Conservation (phyloP, 1,284 basidiomycete species). For the Ustilago sp. region DNA sequence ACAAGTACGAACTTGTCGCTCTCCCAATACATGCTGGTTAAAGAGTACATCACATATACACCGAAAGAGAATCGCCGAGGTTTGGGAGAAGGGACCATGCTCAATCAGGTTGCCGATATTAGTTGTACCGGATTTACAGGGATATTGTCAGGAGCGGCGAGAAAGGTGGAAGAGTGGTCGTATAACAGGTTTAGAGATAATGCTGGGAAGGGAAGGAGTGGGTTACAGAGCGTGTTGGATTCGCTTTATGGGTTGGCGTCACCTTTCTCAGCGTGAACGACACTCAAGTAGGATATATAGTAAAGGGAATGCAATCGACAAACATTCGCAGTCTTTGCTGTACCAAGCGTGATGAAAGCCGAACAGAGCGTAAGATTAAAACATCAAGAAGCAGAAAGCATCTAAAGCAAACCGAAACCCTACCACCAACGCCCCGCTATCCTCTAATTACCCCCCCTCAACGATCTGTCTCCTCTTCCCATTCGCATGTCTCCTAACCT, state of each 20-base stretch:
- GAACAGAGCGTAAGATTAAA: conserved; percentile 6
- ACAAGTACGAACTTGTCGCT: conserved; percentile 75
- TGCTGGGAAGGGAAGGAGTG: conserved; percentile 51
- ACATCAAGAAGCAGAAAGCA: background rate
- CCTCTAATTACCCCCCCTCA: background rate
- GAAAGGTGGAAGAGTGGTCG: conserved; percentile 61
- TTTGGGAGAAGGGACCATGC: conserved; percentile 72
- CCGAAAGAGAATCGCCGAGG: conserved; percentile 71
- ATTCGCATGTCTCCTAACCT: conserved; percentile 7
- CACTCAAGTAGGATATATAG: background rate
- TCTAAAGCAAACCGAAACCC: background rate
- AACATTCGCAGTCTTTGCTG: background rate
- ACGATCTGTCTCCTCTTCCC: conserved; percentile 10
- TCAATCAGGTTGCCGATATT: conserved; percentile 53
- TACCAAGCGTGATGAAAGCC: background rate
- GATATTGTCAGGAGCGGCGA: conserved; percentile 38
- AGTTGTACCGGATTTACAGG: conserved; percentile 44
- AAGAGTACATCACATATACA: conserved; percentile 87
- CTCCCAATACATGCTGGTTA: conserved; percentile 87
- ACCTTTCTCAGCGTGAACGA: background rate
- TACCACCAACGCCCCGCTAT: background rate
- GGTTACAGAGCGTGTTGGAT: conserved; percentile 50
- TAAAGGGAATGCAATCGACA: conserved; percentile 10
- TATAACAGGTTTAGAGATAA: conserved; percentile 53
- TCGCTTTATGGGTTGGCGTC: conserved; percentile 24